Percentiles rank a stretch among this genome's conserved stretches.
These are phyloP conservation scores for Fusarium albidum DNA, from an alignment of 2,329 filamentous ascomycete species.

Conservation along the genomic window DNA sequence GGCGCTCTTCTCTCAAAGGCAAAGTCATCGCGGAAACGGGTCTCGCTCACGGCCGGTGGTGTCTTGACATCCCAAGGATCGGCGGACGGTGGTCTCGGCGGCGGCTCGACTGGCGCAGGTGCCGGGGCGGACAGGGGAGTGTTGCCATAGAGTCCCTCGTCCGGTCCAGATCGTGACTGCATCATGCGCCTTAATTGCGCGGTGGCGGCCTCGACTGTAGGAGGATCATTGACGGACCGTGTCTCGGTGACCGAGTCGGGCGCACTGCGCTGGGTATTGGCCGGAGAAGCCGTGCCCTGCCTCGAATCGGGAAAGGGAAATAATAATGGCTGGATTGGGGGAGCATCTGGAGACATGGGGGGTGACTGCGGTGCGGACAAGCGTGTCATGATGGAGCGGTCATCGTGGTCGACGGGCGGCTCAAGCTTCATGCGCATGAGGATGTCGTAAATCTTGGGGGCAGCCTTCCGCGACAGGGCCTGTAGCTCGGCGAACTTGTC, in stretches of 20 bases:
- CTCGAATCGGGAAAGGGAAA: conserved; percentile 28
- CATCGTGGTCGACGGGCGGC: conserved; percentile 38
- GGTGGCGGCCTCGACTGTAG: conserved; percentile 43
- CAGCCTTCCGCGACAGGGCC: conserved; percentile 56
- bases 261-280: conserved; percentile 9
- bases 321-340: conserved; percentile 37
- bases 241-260: conserved; percentile 22
- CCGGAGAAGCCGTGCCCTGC: conserved; percentile 9
- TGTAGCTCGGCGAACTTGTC: conserved; percentile 59
- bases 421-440: conserved; percentile 63
- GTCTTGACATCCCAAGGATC: conserved; percentile 54
- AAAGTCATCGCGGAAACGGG: conserved; percentile 31
- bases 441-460: conserved; percentile 58
- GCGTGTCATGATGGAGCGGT: conserved; percentile 40
- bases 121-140: conserved; percentile 18
- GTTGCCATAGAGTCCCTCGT: conserved; percentile 34
- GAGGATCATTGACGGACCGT: conserved; percentile 21
- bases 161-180: conserved; percentile 39
- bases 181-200: conserved; percentile 41
- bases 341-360: conserved; percentile 37
- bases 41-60: conserved; percentile 31
- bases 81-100: conserved; percentile 49
- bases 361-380: conserved; percentile 40
- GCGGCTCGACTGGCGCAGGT: conserved; percentile 33
- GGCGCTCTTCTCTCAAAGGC: conserved; percentile 38